Base-by-base conservation (phyloP, 495 filamentous ascomycete species). In the Trichoderma orchidacearum region DNA sequence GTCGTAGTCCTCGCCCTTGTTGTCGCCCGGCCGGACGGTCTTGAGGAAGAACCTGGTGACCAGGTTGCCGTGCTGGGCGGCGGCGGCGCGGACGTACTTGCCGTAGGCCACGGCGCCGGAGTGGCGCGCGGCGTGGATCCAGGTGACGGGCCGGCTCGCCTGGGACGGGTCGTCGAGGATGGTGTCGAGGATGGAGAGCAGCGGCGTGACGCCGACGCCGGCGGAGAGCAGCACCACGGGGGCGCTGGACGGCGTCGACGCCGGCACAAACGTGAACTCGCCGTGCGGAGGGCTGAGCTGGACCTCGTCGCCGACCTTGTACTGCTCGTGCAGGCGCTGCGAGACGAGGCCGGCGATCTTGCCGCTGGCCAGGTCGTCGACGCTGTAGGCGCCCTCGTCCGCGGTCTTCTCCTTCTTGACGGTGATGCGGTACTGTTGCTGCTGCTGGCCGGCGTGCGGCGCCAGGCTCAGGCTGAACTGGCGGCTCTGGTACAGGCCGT, bases 381-480 rank as follows among this genome's bases (percentile, higher is more conserved):
- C 23, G 34, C 23, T 28, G 55, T 56, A 59, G 18, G 73, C 61
- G 17, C 73, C 62, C 17, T 75, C 56, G 30, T n/a, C 32, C 8
- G 76, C 80, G n/a, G n/a, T n/a, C 0, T 66, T 62, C 56, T 90
- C 85, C 57, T 68, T 73, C 75, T 87, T 87, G 51, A 90, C 80
- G 56, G 76, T 83, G 68, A 89, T 81, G 53, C 85, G 78, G 72
- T 86, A 87, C 64, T 82, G 79, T 77, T 72, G 5, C 71, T 60
- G 56, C 56, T 34, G n/a, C 30, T 56, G 48, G 2, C n/a, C n/a
- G n/a, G n/a, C n/a, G n/a, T 64, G 61, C 0, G 82, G 82, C 41
- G 76, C 75, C 61, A 85, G 81, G 68, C 79, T 83, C 53, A 90
- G 75, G 35, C 80, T 84, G 69, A 88, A 90, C 72, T 89, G 85